Percentiles rank a stretch among this genome's conserved stretches.
Conservation (phyloP, 257 asterid genomes). For the Echites panduratus region DNA sequence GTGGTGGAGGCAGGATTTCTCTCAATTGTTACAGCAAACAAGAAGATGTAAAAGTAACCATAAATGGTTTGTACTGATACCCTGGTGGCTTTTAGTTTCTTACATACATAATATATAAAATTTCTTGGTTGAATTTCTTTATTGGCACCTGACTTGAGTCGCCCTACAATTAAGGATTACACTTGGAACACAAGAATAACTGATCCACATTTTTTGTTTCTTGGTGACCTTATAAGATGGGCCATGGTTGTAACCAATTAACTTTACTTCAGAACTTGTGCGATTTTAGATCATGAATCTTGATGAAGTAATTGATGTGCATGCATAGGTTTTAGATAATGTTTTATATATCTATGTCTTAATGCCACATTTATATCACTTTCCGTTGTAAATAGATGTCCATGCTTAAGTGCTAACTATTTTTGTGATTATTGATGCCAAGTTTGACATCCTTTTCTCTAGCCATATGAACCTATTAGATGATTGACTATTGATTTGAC, state of each 20-base stretch:
- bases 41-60: slow-evolving; percentile 82
- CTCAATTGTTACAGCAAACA: slow-evolving; percentile 94
- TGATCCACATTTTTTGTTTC: not conserved
- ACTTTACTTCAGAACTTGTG: not conserved
- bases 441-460: no score
- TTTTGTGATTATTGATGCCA: not conserved
- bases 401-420: not conserved
- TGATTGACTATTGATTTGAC: not conserved
- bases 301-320: not conserved
- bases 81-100: slow-evolving; percentile 22
- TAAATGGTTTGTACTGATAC: slow-evolving; percentile 61
- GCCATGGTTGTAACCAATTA: not conserved
- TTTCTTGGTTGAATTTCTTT: not conserved
- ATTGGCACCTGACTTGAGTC: not conserved
- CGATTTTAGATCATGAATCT: not conserved
- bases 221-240: not conserved
- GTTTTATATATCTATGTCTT: not conserved
- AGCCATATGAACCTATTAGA: not conserved
- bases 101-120: not conserved
- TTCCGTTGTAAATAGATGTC: not conserved
- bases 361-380: not conserved
- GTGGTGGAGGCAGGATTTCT: slow-evolving; percentile 97
- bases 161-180: not conserved
- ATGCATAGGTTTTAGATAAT: not conserved
- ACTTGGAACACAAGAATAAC: not conserved